A percentile compares a stretch with the other conserved stretches of the same genome.
These are phyloP conservation scores for Xylaria polymorpha DNA, from an alignment of 2,329 filamentous ascomycete genomes.

Conservation along the genomic window DNA sequence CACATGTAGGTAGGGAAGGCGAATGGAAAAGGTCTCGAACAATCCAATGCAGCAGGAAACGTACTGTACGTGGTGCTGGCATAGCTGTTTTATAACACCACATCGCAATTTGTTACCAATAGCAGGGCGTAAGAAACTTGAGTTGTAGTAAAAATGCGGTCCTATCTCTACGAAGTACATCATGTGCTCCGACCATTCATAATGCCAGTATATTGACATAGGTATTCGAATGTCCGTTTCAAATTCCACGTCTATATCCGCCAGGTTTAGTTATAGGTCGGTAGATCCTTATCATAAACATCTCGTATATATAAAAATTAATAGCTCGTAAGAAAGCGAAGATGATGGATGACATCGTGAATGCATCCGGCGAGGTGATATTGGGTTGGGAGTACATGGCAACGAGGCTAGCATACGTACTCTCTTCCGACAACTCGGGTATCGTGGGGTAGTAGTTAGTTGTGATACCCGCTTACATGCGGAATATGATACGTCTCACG, in stretches of 20 bases:
- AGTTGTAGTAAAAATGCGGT: not conserved
- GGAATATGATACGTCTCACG: conserved; percentile 2
- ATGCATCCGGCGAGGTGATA: not conserved
- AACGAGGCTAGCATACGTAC: not conserved
- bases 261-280: not conserved
- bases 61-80: too few relatives aligned
- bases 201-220: not conserved
- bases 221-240: not conserved
- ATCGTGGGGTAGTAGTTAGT: not conserved
- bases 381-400: not conserved
- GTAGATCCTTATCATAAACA: not conserved
- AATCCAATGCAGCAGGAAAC: not conserved
- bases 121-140: not conserved
- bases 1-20: conserved; percentile 5
- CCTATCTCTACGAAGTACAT: not conserved
- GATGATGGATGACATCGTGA: conserved; percentile 5
- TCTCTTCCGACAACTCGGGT: not conserved
- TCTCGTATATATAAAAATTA: not conserved
- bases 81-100: not conserved
- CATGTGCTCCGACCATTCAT: not conserved
- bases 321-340: not conserved
- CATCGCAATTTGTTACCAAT: not conserved
- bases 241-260: not conserved
- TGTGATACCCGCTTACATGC: not conserved
- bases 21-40: conserved; percentile 15